Conservation (phyloP, 169 alveolate genomes). For the Perkinsus olseni region DNA sequence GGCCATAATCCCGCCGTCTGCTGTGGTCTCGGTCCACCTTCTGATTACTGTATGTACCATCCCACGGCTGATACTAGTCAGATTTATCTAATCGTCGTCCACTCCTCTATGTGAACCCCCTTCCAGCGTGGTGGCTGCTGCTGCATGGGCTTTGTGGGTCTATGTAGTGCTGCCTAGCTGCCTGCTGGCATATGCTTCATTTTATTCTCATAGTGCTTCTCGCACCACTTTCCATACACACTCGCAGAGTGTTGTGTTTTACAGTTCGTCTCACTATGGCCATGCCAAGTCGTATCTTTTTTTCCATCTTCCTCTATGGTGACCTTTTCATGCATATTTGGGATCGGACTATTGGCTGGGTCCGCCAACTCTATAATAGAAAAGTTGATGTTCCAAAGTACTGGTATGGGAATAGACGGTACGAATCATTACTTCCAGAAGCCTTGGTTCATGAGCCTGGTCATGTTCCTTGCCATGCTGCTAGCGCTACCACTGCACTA, state of each 20-base stretch:
- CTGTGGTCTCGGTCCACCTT: too few relatives aligned
- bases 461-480: constrained; percentile 6
- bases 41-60: too few relatives aligned
- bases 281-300: not conserved
- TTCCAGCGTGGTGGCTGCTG: too few relatives aligned
- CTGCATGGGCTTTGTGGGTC: too few relatives aligned
- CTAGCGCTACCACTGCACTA: constrained; percentile 4
- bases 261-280: not conserved
- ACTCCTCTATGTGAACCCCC: too few relatives aligned
- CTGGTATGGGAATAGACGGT: not conserved
- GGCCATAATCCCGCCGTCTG: too few relatives aligned
- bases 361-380: not conserved
- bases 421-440: not conserved
- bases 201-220: too few relatives aligned
- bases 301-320: not conserved
- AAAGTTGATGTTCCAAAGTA: not conserved
- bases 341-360: not conserved
- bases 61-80: too few relatives aligned
- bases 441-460: not conserved
- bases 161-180: too few relatives aligned
- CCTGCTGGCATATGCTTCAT: too few relatives aligned
- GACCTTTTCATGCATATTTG: not conserved
- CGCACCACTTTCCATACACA: too few relatives aligned
- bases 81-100: too few relatives aligned
- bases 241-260: not conserved